Evolutionary conservation across 2,329 filamentous ascomycete species (phyloP).

Genomic region (Exophiala alcalophila): DNA sequence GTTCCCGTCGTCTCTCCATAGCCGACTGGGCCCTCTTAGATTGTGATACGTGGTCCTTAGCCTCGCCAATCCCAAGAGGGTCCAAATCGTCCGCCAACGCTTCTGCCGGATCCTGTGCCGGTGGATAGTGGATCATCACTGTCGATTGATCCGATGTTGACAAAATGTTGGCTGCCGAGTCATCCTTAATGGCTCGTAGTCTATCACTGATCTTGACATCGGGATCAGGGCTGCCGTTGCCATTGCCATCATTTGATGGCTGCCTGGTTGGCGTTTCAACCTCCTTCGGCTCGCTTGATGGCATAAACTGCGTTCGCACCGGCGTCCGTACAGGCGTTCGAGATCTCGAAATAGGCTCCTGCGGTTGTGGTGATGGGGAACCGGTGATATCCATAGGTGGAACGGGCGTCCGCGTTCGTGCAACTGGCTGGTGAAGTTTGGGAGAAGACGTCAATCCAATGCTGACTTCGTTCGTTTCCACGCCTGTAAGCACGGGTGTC

Average conservation of each 20-base stretch:
- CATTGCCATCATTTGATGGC: neutral
- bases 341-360: conserved; percentile 7
- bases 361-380: conserved; percentile 6
- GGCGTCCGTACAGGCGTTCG: conserved; percentile 5
- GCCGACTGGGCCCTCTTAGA: conserved; percentile 18
- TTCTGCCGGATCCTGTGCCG: conserved; percentile 1
- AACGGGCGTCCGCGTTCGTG: conserved; percentile 4
- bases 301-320: neutral
- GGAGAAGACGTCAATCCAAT: conserved; percentile 47
- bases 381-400: neutral
- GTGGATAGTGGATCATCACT: conserved; percentile 11
- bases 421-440: conserved; percentile 3
- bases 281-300: neutral
- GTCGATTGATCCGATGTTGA: conserved; percentile 12
- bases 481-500: conserved; percentile 56
- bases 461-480: conserved; percentile 58
- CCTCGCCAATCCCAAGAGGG: conserved; percentile 30
- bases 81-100: conserved; percentile 27
- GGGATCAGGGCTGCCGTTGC: neutral
- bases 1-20: conserved; percentile 26
- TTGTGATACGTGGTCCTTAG: conserved; percentile 25
- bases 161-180: conserved; percentile 8
- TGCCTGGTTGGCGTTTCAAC: too few species aligned
- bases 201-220: conserved; percentile 9
- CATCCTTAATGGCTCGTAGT: conserved; percentile 12